phyloP scores from a whole-genome alignment of 2,329 filamentous ascomycete genomes.

The Cordyceps javanica region DNA sequence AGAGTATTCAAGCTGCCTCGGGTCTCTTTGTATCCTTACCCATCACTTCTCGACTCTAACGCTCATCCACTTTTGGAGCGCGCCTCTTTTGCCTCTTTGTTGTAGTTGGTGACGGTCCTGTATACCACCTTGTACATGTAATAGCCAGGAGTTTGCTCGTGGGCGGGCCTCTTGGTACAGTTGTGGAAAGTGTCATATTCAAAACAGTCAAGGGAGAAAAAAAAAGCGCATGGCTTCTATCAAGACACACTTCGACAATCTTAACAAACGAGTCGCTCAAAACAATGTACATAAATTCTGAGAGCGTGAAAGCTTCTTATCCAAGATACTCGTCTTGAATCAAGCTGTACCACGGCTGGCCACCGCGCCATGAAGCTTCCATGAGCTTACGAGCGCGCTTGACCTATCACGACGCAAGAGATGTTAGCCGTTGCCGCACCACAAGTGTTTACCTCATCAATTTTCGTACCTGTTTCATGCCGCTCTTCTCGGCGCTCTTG shows the following conservation, averaged over 20 bases:
- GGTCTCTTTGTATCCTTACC: neutral
- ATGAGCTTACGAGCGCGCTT: slow-evolving; percentile 57
- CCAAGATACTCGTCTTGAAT: slow-evolving; percentile 64
- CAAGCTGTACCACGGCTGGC: slow-evolving; percentile 61
- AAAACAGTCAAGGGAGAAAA: neutral
- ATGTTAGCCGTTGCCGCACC: neutral
- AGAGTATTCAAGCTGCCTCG: slow-evolving; percentile 5
- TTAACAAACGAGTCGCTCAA: neutral
- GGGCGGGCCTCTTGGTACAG: neutral
- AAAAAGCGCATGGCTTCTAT: slow-evolving; percentile 2
- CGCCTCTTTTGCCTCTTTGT: too few species aligned
- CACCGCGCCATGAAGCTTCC: slow-evolving; percentile 63
- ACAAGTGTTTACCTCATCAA: neutral
- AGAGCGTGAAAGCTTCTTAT: slow-evolving; percentile 26
- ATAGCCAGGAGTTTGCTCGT: neutral
- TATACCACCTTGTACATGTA: neutral
- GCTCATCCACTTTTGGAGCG: neutral
- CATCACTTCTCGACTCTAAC: neutral
- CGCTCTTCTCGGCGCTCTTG: slow-evolving; percentile 61
- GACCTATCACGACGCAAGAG: slow-evolving; percentile 34
- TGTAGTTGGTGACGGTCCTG: neutral
- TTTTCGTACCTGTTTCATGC: slow-evolving; percentile 63
- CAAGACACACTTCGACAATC: slow-evolving; percentile 6
- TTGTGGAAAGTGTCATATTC: slow-evolving; percentile 3
- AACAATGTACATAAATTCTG: neutral